Base-by-base conservation (phyloP, 2,329 filamentous ascomycete species). In the Penicillium hordei region DNA sequence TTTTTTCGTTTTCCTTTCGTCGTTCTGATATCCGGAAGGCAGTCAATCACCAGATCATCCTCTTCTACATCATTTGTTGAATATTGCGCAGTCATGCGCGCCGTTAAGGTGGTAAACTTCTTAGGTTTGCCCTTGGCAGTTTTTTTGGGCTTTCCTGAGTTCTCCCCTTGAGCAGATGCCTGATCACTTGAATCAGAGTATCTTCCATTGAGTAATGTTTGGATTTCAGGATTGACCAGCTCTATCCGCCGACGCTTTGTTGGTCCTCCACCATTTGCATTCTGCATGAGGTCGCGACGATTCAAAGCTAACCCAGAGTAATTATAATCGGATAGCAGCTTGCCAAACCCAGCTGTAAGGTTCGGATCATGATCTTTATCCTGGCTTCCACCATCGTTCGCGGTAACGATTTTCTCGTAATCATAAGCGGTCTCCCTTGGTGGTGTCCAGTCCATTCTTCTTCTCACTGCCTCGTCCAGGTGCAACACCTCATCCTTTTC, bases 61-160 rank as follows among this genome's bases (percentile, higher is more conserved):
- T 54, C 31, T 31, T 69, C 62, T 44, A 64, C 31, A 51, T 79
- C 71, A 4, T 72, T 69, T 3, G 76, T 69, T 25, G 76, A 71
- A 68, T 93, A 94, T 5, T 86, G 85, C 13, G 89, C 87, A 1
- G 87, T 93, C 12, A 90, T 89, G 49, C 90, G 76, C 40, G 86
- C 89, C 0, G 91, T 96, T 56, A 96, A 87, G 0, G 91, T 95
- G 40, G 85, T 86, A 0, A 86, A 76, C 71, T 89, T 93, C 74
- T 89, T 91, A 72, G 85, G 86, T 4, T 81, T 76, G 5, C 79
- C 77, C 63, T 85, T 88, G 23, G 61, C 39, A 39, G 69, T 69
- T 48, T 66, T 67, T 39, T 61, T 63, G 8, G 55, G 5, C 21
- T 60, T 58, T 9, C 57, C 31, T 4, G 56, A 57, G 50, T 52